Conservation (phyloP, 352 stramenopile species). For the Phytopythium sindhum region DNA sequence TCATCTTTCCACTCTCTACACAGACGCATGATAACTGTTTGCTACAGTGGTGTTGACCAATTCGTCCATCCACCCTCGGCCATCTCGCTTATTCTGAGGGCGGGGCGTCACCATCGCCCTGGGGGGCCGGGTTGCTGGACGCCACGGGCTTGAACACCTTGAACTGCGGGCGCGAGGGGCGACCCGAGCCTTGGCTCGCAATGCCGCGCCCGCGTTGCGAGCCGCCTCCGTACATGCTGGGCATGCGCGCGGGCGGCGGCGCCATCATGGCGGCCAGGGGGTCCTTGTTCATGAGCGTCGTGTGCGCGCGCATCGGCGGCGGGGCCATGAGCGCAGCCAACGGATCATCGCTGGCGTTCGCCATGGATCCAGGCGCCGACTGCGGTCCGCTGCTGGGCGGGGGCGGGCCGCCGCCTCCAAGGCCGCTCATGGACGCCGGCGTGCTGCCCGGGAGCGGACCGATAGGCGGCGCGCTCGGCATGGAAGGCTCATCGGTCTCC, state of each 20-base stretch:
- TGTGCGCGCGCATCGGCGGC: conserved; percentile 46
- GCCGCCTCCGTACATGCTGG: conserved; percentile 34
- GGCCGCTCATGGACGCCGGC: conserved; percentile 23
- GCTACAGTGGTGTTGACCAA: too few species aligned
- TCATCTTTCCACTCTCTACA: not conserved
- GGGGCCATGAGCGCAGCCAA: conserved; percentile 80
- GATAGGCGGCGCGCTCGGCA: conserved; percentile 68
- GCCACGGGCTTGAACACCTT: conserved; percentile 81
- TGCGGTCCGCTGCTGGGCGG: conserved; percentile 39
- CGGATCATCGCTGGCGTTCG: conserved; percentile 54
- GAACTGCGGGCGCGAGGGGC: conserved; percentile 68
- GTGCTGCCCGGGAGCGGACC: conserved; percentile 56
- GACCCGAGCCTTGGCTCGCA: conserved; percentile 13
- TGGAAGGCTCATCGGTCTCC: conserved; percentile 49
- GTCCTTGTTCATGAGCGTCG: conserved; percentile 80
- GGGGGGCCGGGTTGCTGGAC: conserved; percentile 11
- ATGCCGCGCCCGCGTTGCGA: conserved; percentile 12
- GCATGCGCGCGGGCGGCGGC: conserved; percentile 37
- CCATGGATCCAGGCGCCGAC: conserved; percentile 69
- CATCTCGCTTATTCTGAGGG: not conserved
- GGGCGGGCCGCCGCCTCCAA: conserved; percentile 22
- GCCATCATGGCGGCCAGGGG: conserved; percentile 86
- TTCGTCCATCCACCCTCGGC: not conserved
- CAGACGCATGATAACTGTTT: not conserved
- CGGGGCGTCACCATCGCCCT: conserved; percentile 13